Evolutionary conservation across 2,329 filamentous ascomycete species (phyloP).

Genomic region (Diaporthe capsici): DNA sequence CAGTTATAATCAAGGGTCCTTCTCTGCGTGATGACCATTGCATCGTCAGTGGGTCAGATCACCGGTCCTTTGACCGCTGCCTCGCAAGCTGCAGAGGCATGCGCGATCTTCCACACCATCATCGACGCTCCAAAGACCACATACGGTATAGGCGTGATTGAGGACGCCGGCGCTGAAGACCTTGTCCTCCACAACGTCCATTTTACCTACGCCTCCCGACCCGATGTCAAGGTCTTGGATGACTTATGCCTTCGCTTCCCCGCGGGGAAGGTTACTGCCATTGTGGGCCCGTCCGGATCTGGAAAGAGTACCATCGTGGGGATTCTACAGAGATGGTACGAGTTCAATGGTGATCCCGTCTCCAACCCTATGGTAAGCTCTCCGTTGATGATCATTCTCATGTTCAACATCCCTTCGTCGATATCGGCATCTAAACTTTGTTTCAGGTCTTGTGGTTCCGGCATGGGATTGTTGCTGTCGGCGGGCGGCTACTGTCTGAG

Average conservation of each 20-base stretch:
- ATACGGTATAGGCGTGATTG: slow-evolving; percentile 52
- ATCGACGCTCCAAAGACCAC: slow-evolving; percentile 59
- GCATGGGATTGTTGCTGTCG: slow-evolving; percentile 29
- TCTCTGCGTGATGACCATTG: slow-evolving; percentile 71
- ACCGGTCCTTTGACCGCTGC: slow-evolving; percentile 70
- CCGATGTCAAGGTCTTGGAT: slow-evolving; percentile 63
- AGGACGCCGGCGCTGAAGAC: slow-evolving; percentile 57
- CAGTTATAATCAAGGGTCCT: slow-evolving; percentile 53
- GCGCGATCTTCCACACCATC: slow-evolving; percentile 70
- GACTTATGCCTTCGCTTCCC: slow-evolving; percentile 65
- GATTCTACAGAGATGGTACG: slow-evolving; percentile 79
- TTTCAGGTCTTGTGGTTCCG: slow-evolving; percentile 11
- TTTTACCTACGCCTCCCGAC: slow-evolving; percentile 74
- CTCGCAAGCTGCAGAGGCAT: slow-evolving; percentile 67
- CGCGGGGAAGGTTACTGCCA: slow-evolving; percentile 81
- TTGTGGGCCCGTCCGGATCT: slow-evolving; percentile 85
- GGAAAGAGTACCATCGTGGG: slow-evolving; percentile 86
- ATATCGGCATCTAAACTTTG: not conserved
- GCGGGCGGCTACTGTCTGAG: slow-evolving; percentile 45
- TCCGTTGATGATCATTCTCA: rapidly evolving
- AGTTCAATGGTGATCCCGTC: slow-evolving; percentile 36
- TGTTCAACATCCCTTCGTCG: not conserved
- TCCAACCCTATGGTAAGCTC: slow-evolving; percentile 29
- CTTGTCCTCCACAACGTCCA: slow-evolving; percentile 74
- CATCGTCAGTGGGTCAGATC: slow-evolving; percentile 68